Base-by-base conservation (phyloP, 257 asterid species). In the Salvia rosmarinus region DNA sequence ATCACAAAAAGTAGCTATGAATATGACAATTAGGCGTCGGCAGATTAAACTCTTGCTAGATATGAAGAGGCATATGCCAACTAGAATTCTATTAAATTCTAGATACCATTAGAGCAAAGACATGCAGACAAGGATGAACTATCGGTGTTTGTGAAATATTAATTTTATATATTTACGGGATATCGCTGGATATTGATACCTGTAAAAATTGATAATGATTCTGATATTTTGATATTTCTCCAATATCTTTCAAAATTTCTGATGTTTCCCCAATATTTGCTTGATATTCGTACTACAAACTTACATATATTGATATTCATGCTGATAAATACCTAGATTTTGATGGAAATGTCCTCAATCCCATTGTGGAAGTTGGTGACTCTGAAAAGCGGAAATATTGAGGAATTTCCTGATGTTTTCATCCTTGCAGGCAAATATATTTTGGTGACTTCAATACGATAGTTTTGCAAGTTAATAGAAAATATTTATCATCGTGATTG, bases 1-100 rank as follows among this genome's bases (percentile, higher is more conserved):
- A 11, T 50, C 70, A 5, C 12, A 44, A 58, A 23, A 55, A 55
- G 62, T 2, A 62, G 63, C 50, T 55, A 12, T 70, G 67, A 34
- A 23, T 64, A 35, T 51, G 63, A 46, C 43, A 34, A 21, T 59
- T 58, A 30, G 47, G 32, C 25, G 35, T 17, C 6, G 13, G 17
- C 51, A 46, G 40, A 62, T 66, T 42, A 14, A 65, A 66, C 62
- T 66, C 28, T 43, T 34, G 19, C 52, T 65, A 47, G 37, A 25
- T 71, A 14, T 73, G 43, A n/a, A 30, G 62, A 34, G 55, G 28
- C 70, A 21, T 49, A 51, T 21, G 43, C 34, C 7, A 21, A 19
- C 1, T 19, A n/a, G 35, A 61, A 21, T 40, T n/a, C 17, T 30
- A 28, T 5, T 25, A 34, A 30, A 39, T 67, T 58, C 71, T 49